Evolutionary conservation across 768 basidiomycete species (phyloP), one percentile per base, ranked within the genome.

Genomic region (Agaricus sinodeliciosus): DNA sequence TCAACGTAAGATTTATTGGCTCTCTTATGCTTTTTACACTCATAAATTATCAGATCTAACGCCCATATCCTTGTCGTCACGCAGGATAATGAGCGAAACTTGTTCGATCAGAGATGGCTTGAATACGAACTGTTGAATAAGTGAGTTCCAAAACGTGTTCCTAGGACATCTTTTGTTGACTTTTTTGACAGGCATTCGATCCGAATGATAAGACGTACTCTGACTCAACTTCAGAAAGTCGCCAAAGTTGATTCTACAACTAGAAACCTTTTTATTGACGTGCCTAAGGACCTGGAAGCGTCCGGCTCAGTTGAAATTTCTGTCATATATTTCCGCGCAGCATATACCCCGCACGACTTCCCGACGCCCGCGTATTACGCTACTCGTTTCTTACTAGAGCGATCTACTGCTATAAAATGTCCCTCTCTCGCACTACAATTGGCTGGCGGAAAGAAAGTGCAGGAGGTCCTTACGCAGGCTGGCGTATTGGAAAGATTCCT

Each of bases 391-490:
- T 67, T 81, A 12, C 75, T 98, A 34, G 94, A 98, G 64, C 75
- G 82, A 36, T 89, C 87, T 5, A 72, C 68, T 48, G 93, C 95
- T 0, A 93, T 94, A 73, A 95, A 97, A 57, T 99, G 95, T 62
- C 95, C 95, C 0, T 82, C 83, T 1, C 81, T 97, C 58, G 83
- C 87, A 4, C 76, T 98, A 12, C 95, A 98, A 58, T 81, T 97
- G n/a, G 93, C 94, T 0, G 95, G 95, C 0, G 85, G 87, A 3
- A 99, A 99, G 75, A 96, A 96, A 63, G 82, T 99, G 0, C 95
- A 98, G 66, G 84, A 97, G 61, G 88, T 87, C 0, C 76, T 99
- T 13, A 80, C 85, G 6, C 78, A 81, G 25, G 80, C 82, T 0
- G 84, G 84, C 0, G 69, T 90, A 6, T 73, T 95, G 18, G 90